phyloP scores from a whole-genome alignment of 805 yeast species.

The Maudiozyma saulgeensis region DNA sequence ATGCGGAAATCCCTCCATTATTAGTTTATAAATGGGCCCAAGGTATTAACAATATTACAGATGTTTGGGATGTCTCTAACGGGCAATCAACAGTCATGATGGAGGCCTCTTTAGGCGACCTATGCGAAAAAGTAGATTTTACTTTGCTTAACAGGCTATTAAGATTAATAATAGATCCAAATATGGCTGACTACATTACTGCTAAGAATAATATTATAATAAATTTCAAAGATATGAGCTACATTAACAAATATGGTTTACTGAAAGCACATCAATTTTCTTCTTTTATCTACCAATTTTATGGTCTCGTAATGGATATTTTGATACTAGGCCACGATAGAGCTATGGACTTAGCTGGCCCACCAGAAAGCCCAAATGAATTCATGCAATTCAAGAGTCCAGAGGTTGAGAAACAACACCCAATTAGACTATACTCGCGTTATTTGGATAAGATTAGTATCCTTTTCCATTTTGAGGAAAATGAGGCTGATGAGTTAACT shows the following conservation, averaged over 20 bases:
- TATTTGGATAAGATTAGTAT: conserved; percentile 77
- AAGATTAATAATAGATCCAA: conserved; percentile 75
- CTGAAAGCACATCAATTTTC: conserved; percentile 85
- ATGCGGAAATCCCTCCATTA: conserved; percentile 85
- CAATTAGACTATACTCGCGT: conserved; percentile 72
- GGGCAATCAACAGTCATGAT: conserved; percentile 79
- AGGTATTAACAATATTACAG: conserved; percentile 68
- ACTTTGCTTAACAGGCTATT: conserved; percentile 76
- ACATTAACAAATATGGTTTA: conserved; percentile 80
- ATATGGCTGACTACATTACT: conserved; percentile 88
- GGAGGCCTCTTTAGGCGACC: conserved; percentile 60
- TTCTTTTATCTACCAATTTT: conserved; percentile 81
- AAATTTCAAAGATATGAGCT: conserved; percentile 90
- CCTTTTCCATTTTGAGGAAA: conserved; percentile 62
- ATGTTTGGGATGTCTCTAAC: conserved; percentile 67
- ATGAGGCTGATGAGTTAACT: conserved; percentile 65
- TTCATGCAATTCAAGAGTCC: conserved; percentile 59
- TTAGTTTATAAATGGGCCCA: conserved; percentile 91
- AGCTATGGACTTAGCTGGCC: conserved; percentile 81
- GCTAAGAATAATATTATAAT: conserved; percentile 79
- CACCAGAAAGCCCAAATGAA: conserved; percentile 59
- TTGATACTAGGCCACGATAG: conserved; percentile 76
- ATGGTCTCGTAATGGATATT: conserved; percentile 77
- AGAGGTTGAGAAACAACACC: conserved; percentile 55
- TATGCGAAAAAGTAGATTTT: conserved; percentile 81